Evolutionary conservation across 1,284 basidiomycete genomes (phyloP), one percentile per base, ranked within the genome.

Genomic region (Leccinum solheimii): DNA sequence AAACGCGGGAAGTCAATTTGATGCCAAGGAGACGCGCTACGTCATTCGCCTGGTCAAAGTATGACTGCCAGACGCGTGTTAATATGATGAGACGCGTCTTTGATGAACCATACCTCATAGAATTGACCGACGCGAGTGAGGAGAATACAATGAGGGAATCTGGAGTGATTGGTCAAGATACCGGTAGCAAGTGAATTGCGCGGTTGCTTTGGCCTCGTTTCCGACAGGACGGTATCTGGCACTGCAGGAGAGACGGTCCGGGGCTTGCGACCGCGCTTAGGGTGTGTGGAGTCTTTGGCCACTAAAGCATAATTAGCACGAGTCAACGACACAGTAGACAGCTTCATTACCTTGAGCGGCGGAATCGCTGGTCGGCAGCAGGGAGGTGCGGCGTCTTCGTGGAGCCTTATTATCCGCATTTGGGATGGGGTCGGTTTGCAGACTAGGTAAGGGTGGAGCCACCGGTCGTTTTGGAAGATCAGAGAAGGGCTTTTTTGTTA

Each of bases 121-220:
- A 98, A 98, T 68, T 94, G 90, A 19, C 95, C 95, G 13, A 97
- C 94, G 60, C 94, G 86, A 3, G 95, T 97, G 6, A 98, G 81
- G 19, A 97, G 80, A 36, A 97, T 83, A 70, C 94, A 96, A 71
- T 95, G 91, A 13, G 95, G 91, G 72, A 94, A 97, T 57, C 80
- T 84, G 40, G 80, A 77, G 40, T 91, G 81, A 72, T 96, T 94
- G 19, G 84, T 76, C 64, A 86, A 80, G 23, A 97, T 88, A 66
- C 87, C 86, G 56, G 75, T 80, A 2, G 91, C 88, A 6, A 97
- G 82, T 53, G 80, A 76, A 45, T 79, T 87, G 53, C 79, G 80
- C 19, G 86, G 81, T 63, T 70, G 72, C 38, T 54, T 75, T 21
- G 30, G 58, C 32, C 21, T 5, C 40, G 62, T 34, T 30, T 60